phyloP scores from a whole-genome alignment of 1,139 yeast genomes.

The Blastobotrys arbuscula region DNA sequence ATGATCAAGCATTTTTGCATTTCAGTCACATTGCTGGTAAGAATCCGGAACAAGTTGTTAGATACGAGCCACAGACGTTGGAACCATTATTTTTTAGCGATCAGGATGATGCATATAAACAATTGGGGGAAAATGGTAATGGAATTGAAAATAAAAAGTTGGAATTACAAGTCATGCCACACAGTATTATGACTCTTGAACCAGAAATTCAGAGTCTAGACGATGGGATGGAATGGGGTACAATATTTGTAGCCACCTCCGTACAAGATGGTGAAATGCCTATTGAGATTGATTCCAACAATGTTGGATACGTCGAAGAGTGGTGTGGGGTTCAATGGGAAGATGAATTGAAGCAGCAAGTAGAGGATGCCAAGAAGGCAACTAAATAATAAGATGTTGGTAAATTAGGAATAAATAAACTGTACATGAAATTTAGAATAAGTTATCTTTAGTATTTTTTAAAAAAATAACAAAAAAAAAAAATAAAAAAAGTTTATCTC shows the following conservation, averaged over 20 bases:
- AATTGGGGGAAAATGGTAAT: constrained; percentile 49
- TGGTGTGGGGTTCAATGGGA: constrained; percentile 98
- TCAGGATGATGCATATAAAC: constrained; percentile 48
- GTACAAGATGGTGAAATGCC: constrained; percentile 50
- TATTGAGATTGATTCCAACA: constrained; percentile 51
- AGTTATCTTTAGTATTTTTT: too few relatives aligned
- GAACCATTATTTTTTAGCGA: constrained; percentile 70
- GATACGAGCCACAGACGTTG: constrained; percentile 56
- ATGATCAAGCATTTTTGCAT: constrained; percentile 69
- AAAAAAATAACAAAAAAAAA: too few relatives aligned
- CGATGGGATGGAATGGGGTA: constrained; percentile 97
- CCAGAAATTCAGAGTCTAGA: constrained; percentile 38
- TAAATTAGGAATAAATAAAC: too few relatives aligned
- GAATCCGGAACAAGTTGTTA: constrained; percentile 78
- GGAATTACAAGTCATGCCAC: constrained; percentile 93
- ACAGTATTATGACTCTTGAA: constrained; percentile 79
- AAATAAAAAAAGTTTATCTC: too few relatives aligned
- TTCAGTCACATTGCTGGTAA: constrained; percentile 69
- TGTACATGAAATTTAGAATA: too few relatives aligned
- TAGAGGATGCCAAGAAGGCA: background rate
- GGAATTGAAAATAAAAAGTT: constrained; percentile 44
- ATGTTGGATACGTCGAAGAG: constrained; percentile 82
- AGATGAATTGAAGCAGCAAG: constrained; percentile 14
- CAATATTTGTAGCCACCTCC: constrained; percentile 80
- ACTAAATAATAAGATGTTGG: too few relatives aligned